These are phyloP conservation scores for Polyporus arcularius DNA, from an alignment of 768 basidiomycete genomes.

Conservation along the genomic window DNA sequence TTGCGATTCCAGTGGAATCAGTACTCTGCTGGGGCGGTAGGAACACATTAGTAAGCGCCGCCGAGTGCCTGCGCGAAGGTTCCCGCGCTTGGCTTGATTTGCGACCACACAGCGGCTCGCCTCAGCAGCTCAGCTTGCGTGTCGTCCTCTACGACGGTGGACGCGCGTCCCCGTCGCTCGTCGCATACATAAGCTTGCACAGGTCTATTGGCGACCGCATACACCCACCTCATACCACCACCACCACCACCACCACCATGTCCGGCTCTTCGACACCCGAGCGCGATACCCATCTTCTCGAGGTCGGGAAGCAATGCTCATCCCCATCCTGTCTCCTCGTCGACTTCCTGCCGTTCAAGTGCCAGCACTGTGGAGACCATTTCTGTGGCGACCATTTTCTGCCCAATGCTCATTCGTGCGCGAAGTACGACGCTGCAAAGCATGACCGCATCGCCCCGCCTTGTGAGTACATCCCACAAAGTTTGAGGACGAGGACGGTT, in stretches of 20 bases:
- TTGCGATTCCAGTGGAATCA: no score
- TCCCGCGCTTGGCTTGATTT: slow-evolving; percentile 7
- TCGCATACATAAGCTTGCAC: background rate
- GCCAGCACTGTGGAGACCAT: slow-evolving; percentile 68
- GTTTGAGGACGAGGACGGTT: no score
- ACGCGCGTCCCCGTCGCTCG: slow-evolving; percentile 29
- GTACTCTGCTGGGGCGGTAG: no score
- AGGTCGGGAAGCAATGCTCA: slow-evolving; percentile 73
- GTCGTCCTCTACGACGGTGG: slow-evolving; percentile 20
- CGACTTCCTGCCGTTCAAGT: slow-evolving; percentile 87
- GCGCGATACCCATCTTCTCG: slow-evolving; percentile 59
- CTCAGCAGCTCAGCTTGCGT: slow-evolving; percentile 11
- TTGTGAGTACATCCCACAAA: slow-evolving; percentile 55
- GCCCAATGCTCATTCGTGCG: slow-evolving; percentile 65
- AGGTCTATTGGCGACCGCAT: slow-evolving; percentile 19
- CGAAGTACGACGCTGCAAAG: slow-evolving; percentile 69
- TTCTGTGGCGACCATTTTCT: slow-evolving; percentile 84
- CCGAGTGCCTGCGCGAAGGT: slow-evolving; percentile 13
- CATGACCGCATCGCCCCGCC: slow-evolving; percentile 76
- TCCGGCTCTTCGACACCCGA: slow-evolving; percentile 32
- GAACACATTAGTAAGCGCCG: background rate
- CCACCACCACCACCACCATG: slow-evolving; percentile 23
- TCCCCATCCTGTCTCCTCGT: slow-evolving; percentile 64
- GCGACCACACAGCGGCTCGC: slow-evolving; percentile 9
- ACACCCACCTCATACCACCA: background rate